Evolutionary conservation across 2,329 filamentous ascomycete species (phyloP), one percentile per base, ranked within the genome.

Genomic region (Apiospora koreana): DNA sequence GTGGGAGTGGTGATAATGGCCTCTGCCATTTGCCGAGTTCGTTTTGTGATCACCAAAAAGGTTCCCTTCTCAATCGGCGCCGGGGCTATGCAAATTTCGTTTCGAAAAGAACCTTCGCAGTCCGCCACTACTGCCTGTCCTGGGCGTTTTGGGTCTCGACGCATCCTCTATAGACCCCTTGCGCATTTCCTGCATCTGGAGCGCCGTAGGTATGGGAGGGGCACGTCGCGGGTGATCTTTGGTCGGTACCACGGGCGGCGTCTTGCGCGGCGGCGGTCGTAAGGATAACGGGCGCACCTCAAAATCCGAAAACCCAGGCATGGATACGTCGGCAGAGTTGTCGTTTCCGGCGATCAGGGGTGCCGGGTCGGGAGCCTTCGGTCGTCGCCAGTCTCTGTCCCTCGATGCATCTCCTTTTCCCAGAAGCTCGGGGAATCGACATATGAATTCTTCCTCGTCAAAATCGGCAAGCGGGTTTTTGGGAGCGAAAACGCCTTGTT

Each of bases 71-170:
- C 54, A 62, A n/a, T 62, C 54, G 9, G 54, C 31, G 31, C 31
- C 54, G 31, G 54, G 31, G 18, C 31, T 38, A 12, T 67, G 65
- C 18, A 67, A 14, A 25, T 67, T 67, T 28, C 65, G 65, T 16
- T 85, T 86, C 69, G 84, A 83, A 1, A 76, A 77, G 3, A 79
- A 72, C 66, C 81, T 69, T 31, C 68, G 68, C 4, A 71, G 31
- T 10, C 68, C 65, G 23, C 38, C 65, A 35, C 25, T 67, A 28
- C 68, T 38, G 23, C 66, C 46, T 18, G n/a, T 71, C 28, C 64
- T 67, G 21, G 62, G 50, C 8, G 68, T 25, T 10, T 67, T 67
- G 12, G 68, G 65, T 28, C 25, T 50, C 10, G 42, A 16, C 18
- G 31, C 8, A 18, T 64, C 28, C 1, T 67, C 64, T 16, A 38